phyloP scores from a whole-genome alignment of 2,329 filamentous ascomycete species.

The Pseudocercospora macadamiae region DNA sequence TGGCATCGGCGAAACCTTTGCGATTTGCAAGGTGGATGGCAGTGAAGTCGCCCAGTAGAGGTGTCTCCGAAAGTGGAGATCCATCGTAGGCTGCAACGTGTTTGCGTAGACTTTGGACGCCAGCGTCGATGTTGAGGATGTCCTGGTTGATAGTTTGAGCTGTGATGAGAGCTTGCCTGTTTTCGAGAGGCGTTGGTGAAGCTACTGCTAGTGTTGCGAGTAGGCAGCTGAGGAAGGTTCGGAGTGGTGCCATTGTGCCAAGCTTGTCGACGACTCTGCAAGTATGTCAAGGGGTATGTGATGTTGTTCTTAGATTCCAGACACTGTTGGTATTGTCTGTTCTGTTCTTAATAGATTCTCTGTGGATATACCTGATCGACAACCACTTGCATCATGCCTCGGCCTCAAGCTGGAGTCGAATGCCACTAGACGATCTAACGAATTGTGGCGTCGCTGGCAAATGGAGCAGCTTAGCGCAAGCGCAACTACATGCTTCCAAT shows the following conservation, averaged over 20 bases:
- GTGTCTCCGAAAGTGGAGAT: conserved; percentile 13
- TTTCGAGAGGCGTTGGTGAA: conserved; percentile 5
- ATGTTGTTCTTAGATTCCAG: no score
- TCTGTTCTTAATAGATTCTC: neutral
- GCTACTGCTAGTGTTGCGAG: conserved; percentile 13
- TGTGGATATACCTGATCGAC: neutral
- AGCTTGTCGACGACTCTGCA: neutral
- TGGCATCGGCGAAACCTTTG: conserved; percentile 29
- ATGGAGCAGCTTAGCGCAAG: neutral
- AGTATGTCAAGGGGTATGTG: no score
- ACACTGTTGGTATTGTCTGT: no score
- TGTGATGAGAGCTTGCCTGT: conserved; percentile 23
- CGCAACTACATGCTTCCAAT: neutral
- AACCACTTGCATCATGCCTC: conserved; percentile 4
- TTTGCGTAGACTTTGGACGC: conserved; percentile 24
- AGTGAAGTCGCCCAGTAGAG: conserved; percentile 24
- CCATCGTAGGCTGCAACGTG: conserved; percentile 20
- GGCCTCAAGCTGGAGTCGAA: neutral
- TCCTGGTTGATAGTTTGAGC: conserved; percentile 26
- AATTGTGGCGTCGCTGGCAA: neutral
- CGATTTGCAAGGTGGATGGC: conserved; percentile 30
- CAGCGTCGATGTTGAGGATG: conserved; percentile 26
- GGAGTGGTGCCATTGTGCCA: neutral
- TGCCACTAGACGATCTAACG: neutral
- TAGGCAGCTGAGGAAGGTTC: neutral